Evolutionary conservation across 2,329 filamentous ascomycete genomes (phyloP).

Genomic region (Cytospora chrysosperma): DNA sequence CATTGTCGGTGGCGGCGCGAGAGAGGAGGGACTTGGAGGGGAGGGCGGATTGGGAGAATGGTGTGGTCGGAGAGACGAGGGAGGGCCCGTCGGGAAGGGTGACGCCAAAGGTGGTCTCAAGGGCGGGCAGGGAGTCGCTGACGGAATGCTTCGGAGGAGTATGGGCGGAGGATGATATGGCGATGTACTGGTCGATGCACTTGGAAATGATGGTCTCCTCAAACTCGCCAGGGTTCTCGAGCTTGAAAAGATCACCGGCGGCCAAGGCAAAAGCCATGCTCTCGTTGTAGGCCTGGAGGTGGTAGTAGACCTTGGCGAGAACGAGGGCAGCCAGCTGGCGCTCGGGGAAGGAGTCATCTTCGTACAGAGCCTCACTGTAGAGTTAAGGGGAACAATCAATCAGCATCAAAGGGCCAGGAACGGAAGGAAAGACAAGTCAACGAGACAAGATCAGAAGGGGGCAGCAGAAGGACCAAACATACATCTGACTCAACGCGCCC

Average conservation of each 20-base stretch:
- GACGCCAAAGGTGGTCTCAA: constrained; percentile 76
- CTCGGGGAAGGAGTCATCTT: constrained; percentile 92
- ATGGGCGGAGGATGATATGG: constrained; percentile 59
- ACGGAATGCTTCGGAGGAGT: constrained; percentile 43
- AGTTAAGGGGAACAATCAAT: constrained; percentile 19
- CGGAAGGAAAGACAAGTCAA: no score
- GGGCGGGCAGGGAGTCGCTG: constrained; percentile 57
- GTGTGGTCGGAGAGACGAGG: constrained; percentile 84
- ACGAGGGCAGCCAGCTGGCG: constrained; percentile 92
- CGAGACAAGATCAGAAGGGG: constrained; percentile 19
- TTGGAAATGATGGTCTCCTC: constrained; percentile 99
- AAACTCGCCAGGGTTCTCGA: constrained; percentile 88
- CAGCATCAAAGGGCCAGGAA: background rate
- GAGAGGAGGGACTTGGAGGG: constrained; percentile 96
- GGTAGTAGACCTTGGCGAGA: constrained; percentile 97
- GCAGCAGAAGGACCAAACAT: constrained; percentile 30
- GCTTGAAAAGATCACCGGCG: constrained; percentile 90
- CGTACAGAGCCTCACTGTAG: constrained; percentile 87
- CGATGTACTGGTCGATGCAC: constrained; percentile 97
- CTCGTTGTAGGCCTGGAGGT: constrained; percentile 97
- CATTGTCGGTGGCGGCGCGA: constrained; percentile 67
- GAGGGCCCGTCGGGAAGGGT: constrained; percentile 65
- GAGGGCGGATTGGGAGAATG: constrained; percentile 89
- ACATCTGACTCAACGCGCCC: constrained; percentile 91
- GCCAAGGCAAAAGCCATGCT: constrained; percentile 98